Percentiles rank a stretch among this genome's conserved stretches.
These are phyloP conservation scores for Meripilus lineatus DNA, from an alignment of 1,284 basidiomycete genomes.

Conservation along the genomic window DNA sequence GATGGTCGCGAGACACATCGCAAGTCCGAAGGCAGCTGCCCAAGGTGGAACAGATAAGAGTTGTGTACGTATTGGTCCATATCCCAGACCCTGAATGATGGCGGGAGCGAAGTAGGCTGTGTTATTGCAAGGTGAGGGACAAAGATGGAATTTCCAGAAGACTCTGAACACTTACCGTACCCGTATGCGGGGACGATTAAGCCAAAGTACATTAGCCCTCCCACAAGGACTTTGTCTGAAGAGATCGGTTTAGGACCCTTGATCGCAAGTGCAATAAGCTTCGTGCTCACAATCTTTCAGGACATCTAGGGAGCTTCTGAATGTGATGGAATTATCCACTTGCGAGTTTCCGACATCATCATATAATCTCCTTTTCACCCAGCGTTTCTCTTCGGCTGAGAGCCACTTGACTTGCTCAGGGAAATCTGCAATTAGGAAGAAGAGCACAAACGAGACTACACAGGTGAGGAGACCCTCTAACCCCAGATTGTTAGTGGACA, in stretches of 20 bases:
- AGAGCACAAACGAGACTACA: slow-evolving; percentile 25
- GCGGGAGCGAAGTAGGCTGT: slow-evolving; percentile 25
- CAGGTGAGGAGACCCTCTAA: slow-evolving; percentile 33
- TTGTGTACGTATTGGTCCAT: slow-evolving; percentile 37
- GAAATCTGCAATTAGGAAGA: slow-evolving; percentile 22
- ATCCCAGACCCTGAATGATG: slow-evolving; percentile 34
- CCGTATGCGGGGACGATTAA: slow-evolving; percentile 22
- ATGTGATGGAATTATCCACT: slow-evolving; percentile 11
- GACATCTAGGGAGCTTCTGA: slow-evolving; percentile 13
- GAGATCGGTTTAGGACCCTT: background rate
- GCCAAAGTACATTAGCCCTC: slow-evolving; percentile 23
- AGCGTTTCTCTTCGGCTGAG: slow-evolving; percentile 16
- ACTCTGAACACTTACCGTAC: slow-evolving; percentile 13
- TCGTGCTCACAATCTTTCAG: slow-evolving; percentile 18
- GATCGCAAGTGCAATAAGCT: background rate
- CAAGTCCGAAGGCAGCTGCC: slow-evolving; percentile 21
- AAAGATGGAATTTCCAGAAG: background rate
- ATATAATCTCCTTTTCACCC: slow-evolving; percentile 18
- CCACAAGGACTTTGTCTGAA: slow-evolving; percentile 18
- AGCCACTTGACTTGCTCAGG: slow-evolving; percentile 23
- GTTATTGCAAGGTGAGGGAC: background rate
- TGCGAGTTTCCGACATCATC: slow-evolving; percentile 21
- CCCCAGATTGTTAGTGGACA: background rate
- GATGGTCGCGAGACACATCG: slow-evolving; percentile 18
- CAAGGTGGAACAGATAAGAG: slow-evolving; percentile 46